These are phyloP conservation scores for Peniophora sp. DNA, from an alignment of 1,284 basidiomycete species.

Conservation along the genomic window DNA sequence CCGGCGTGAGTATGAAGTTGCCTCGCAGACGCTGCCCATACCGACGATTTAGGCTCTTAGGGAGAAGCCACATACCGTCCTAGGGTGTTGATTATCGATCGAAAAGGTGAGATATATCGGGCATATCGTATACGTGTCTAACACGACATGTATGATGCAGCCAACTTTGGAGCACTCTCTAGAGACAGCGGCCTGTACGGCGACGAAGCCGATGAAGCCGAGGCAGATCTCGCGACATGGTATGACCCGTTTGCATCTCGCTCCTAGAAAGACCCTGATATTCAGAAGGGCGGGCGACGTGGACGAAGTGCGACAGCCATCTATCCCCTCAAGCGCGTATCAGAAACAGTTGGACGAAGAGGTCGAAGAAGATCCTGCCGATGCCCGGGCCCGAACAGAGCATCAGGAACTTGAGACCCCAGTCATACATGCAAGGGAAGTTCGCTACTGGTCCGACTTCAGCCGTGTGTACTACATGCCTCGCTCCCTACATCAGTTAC, in stretches of 20 bases:
- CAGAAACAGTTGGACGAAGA: slow-evolving; percentile 38
- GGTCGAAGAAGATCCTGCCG: slow-evolving; percentile 17
- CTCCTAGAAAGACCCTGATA: not conserved
- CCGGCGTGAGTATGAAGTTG: slow-evolving; percentile 22
- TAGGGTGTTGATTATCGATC: slow-evolving; percentile 56
- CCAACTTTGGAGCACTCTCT: slow-evolving; percentile 55
- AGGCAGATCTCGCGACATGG: slow-evolving; percentile 20
- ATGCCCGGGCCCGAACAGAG: slow-evolving; percentile 10
- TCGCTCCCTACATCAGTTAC: slow-evolving; percentile 54
- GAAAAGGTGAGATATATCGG: slow-evolving; percentile 55
- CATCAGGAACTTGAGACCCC: not conserved
- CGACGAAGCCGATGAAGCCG: slow-evolving; percentile 18
- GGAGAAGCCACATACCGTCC: slow-evolving; percentile 52
- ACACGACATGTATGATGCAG: slow-evolving; percentile 24
- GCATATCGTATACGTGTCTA: too few species aligned
- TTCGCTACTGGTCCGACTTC: slow-evolving; percentile 76
- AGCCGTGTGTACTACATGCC: slow-evolving; percentile 62
- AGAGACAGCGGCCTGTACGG: slow-evolving; percentile 31
- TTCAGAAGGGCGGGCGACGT: slow-evolving; percentile 41
- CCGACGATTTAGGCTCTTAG: slow-evolving; percentile 23
- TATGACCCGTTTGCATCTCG: slow-evolving; percentile 11
- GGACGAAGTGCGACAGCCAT: slow-evolving; percentile 44
- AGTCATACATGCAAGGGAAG: slow-evolving; percentile 16
- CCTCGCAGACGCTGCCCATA: slow-evolving; percentile 1
- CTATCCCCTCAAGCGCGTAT: slow-evolving; percentile 45